These are phyloP conservation scores for Didymella arachidicola DNA, from an alignment of 2,329 filamentous ascomycete species.

Conservation along the genomic window DNA sequence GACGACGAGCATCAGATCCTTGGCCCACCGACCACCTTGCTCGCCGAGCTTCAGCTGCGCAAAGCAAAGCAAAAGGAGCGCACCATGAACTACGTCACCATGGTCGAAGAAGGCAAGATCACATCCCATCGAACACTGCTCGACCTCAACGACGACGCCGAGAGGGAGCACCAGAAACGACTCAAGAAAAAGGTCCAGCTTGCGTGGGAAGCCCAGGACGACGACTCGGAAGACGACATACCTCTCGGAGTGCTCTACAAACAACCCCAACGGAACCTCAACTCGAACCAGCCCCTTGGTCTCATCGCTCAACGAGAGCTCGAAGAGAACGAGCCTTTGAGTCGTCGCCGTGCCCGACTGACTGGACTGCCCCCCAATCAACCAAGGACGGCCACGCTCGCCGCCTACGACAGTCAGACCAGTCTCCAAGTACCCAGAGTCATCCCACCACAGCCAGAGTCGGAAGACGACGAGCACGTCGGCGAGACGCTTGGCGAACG, in stretches of 20 bases:
- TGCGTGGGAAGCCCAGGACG: slow-evolving; percentile 80
- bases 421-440: slow-evolving; percentile 38
- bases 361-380: slow-evolving; percentile 57
- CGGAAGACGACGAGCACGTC: slow-evolving; percentile 57
- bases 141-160: slow-evolving; percentile 87
- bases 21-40: slow-evolving; percentile 83
- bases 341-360: slow-evolving; percentile 76
- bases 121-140: slow-evolving; percentile 78
- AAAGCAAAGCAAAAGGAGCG: slow-evolving; percentile 88
- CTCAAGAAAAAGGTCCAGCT: slow-evolving; percentile 80
- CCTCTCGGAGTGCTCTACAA: slow-evolving; percentile 81
- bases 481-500: slow-evolving; percentile 71
- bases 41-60: slow-evolving; percentile 89
- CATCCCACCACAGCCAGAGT: slow-evolving; percentile 39
- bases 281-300: slow-evolving; percentile 71
- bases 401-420: slow-evolving; percentile 35
- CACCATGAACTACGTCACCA: slow-evolving; percentile 71
- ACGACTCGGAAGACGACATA: slow-evolving; percentile 75
- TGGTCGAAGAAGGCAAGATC: slow-evolving; percentile 74
- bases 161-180: slow-evolving; percentile 79
- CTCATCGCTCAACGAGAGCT: slow-evolving; percentile 81
- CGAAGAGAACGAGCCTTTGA: slow-evolving; percentile 92
- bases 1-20: slow-evolving; percentile 58
- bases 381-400: slow-evolving; percentile 26
- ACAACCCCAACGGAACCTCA: slow-evolving; percentile 52